These are phyloP conservation scores for Cladosporium velox DNA, from an alignment of 2,329 filamentous ascomycete species.

Conservation along the genomic window DNA sequence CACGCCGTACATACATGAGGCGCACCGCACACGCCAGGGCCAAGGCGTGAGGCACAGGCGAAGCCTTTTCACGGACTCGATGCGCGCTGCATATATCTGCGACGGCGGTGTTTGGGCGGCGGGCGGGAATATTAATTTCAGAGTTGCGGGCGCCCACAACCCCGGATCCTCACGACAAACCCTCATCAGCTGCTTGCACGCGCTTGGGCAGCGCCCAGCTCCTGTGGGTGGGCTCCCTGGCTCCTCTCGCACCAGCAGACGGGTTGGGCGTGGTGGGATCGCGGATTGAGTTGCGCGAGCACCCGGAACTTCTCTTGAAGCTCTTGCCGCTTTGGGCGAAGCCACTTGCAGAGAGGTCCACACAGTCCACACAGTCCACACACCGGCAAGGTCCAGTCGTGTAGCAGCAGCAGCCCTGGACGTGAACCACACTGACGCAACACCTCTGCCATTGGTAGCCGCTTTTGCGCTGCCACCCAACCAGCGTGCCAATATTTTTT, in stretches of 20 bases:
- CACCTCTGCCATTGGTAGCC: conserved; percentile 13
- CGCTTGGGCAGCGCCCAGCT: not conserved
- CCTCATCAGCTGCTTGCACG: not conserved
- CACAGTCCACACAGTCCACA: no score
- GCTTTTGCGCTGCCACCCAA: not conserved
- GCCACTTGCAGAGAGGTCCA: not conserved
- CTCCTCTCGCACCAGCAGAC: conserved; percentile 2
- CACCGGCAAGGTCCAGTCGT: not conserved
- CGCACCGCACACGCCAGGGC: conserved; percentile 1
- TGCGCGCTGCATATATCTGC: not conserved
- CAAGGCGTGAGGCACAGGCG: not conserved
- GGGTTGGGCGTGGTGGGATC: conserved; percentile 5
- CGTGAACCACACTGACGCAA: conserved; percentile 2
- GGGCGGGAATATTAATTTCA: not conserved
- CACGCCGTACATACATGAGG: not conserved
- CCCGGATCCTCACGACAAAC: conserved; percentile 17
- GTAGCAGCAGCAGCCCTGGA: no score
- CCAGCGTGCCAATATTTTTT: not conserved
- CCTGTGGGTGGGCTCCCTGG: not conserved
- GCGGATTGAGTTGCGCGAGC: conserved; percentile 1
- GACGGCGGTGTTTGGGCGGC: conserved; percentile 6
- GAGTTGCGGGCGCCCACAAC: conserved; percentile 14
- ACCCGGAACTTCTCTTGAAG: not conserved
- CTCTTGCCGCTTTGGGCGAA: conserved; percentile 12
- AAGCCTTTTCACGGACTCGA: conserved; percentile 1